Conservation (phyloP, 1,284 basidiomycete genomes). For the Ganoderma lucidum region DNA sequence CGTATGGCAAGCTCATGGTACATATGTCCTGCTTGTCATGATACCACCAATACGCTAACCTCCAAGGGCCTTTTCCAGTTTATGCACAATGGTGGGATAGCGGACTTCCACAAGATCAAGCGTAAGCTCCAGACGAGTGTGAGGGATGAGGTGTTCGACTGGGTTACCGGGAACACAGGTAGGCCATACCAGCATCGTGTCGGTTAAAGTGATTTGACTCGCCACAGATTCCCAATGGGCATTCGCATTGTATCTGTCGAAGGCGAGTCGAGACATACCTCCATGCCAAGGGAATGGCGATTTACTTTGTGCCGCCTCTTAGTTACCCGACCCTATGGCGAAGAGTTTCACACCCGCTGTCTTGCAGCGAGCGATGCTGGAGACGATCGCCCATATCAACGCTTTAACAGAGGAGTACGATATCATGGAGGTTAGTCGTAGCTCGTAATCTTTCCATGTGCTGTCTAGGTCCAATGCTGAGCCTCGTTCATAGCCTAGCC, state of each 20-base stretch:
- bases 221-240: slow-evolving; percentile 91
- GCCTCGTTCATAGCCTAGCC: slow-evolving; percentile 68
- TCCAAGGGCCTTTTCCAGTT: slow-evolving; percentile 57
- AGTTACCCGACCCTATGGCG: slow-evolving; percentile 86
- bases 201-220: background rate
- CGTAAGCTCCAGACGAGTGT: slow-evolving; percentile 78
- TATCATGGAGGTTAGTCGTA: slow-evolving; percentile 67
- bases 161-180: slow-evolving; percentile 94
- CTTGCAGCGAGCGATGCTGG: slow-evolving; percentile 84
- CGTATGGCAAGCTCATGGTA: slow-evolving; percentile 89
- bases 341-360: slow-evolving; percentile 68
- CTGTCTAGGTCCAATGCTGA: slow-evolving; percentile 11
- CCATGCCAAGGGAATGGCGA: background rate
- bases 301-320: slow-evolving; percentile 10
- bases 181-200: background rate
- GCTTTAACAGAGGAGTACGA: slow-evolving; percentile 76
- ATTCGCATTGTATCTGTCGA: slow-evolving; percentile 90
- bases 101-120: slow-evolving; percentile 85
- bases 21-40: slow-evolving; percentile 27
- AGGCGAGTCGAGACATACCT: slow-evolving; percentile 52
- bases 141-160: slow-evolving; percentile 85
- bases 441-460: background rate
- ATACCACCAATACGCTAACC: background rate
- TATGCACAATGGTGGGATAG: slow-evolving; percentile 95
- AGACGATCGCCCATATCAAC: slow-evolving; percentile 86